These are phyloP conservation scores for Lumnitzera racemosa DNA, from an alignment of 345 rosid species.

Conservation along the genomic window DNA sequence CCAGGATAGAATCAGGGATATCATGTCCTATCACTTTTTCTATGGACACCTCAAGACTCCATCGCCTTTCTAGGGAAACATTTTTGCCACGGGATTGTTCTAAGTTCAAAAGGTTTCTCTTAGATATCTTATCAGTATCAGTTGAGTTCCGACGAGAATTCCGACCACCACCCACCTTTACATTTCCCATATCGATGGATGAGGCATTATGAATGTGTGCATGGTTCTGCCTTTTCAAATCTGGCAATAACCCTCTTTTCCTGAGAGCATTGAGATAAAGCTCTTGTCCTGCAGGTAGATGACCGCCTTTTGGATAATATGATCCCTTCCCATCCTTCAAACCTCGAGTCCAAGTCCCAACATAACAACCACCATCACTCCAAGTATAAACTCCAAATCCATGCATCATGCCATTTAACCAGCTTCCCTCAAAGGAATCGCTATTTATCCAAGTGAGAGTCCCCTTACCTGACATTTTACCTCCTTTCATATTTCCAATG, in stretches of 20 bases:
- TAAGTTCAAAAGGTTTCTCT: slow-evolving; percentile 64
- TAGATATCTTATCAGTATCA: slow-evolving; percentile 47
- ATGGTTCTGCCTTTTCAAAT: slow-evolving; percentile 60
- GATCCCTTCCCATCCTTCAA: slow-evolving; percentile 96
- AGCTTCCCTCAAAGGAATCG: slow-evolving; percentile 86
- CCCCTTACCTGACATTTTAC: slow-evolving; percentile 96
- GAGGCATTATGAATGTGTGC: slow-evolving; percentile 54
- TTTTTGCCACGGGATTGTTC: slow-evolving; percentile 65
- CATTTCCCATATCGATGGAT: slow-evolving; percentile 53
- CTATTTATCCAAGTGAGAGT: slow-evolving; percentile 79
- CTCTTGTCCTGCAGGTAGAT: slow-evolving; percentile 65
- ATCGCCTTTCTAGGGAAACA: slow-evolving; percentile 83
- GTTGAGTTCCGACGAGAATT: slow-evolving; percentile 29
- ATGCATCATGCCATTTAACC: slow-evolving; percentile 92
- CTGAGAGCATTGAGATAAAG: slow-evolving; percentile 72
- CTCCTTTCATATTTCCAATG: slow-evolving; percentile 83
- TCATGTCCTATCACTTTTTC: slow-evolving; percentile 91
- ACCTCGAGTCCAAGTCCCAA: slow-evolving; percentile 93
- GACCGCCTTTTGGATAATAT: slow-evolving; percentile 76
- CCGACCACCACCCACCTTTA: slow-evolving; percentile 40
- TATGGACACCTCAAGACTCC: slow-evolving; percentile 97
- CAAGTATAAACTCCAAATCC: slow-evolving; percentile 93
- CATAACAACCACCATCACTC: slow-evolving; percentile 81
- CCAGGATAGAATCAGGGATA: slow-evolving; percentile 43
- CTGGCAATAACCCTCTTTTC: slow-evolving; percentile 82